These are phyloP conservation scores for Endotrypanum monterogeii DNA, from an alignment of 208 protist species.

Conservation along the genomic window DNA sequence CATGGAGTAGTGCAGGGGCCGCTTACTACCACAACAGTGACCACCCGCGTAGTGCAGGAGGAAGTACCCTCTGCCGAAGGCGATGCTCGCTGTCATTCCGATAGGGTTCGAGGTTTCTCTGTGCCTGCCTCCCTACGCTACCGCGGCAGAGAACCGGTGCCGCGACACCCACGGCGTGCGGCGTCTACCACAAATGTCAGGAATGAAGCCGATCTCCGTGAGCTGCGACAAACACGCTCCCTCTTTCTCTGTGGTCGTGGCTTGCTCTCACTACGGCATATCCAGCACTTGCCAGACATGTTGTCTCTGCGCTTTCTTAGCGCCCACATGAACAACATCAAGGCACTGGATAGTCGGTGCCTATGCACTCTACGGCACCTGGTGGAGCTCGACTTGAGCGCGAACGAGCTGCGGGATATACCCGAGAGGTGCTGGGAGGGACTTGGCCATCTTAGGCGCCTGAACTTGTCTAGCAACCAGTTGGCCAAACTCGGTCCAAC, in stretches of 20 bases:
- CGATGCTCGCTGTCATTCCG: neutral
- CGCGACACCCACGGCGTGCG: constrained; percentile 7
- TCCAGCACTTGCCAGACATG: constrained; percentile 65
- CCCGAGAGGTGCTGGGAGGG: constrained; percentile 40
- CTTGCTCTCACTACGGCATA: constrained; percentile 66
- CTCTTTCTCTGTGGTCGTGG: constrained; percentile 72
- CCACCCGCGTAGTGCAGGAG: constrained; percentile 13
- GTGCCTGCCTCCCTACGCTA: neutral
- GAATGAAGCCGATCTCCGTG: constrained; percentile 19
- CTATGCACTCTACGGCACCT: constrained; percentile 48
- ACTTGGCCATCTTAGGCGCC: constrained; percentile 45
- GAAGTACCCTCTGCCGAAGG: neutral
- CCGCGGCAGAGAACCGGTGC: neutral
- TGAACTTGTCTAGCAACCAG: constrained; percentile 82
- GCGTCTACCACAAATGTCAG: constrained; percentile 21
- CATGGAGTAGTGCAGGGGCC: constrained; percentile 26
- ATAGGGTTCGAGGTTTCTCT: neutral
- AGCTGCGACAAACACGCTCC: constrained; percentile 44
- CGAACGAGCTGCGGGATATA: constrained; percentile 60
- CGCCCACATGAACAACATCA: constrained; percentile 83
- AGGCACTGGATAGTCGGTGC: constrained; percentile 30
- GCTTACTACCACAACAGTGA: constrained; percentile 16
- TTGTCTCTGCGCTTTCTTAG: constrained; percentile 55
- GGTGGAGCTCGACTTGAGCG: constrained; percentile 77
- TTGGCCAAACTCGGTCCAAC: constrained; percentile 31